Evolutionary conservation across 345 rosid species (phyloP).

Genomic region (Eutrema japonicum): DNA sequence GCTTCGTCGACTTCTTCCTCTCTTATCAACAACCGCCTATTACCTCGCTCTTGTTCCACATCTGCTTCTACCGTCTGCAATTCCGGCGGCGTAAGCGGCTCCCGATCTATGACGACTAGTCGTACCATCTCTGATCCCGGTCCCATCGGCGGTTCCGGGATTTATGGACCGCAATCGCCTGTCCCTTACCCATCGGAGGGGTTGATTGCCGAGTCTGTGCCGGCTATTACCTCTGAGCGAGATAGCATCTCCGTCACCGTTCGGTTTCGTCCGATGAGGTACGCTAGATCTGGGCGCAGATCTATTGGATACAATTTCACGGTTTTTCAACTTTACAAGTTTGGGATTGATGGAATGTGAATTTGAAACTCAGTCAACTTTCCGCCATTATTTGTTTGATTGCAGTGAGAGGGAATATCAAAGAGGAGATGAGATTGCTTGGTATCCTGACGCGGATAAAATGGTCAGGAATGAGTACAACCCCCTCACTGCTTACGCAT

Average conservation of each 20-base stretch:
- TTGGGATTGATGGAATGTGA: slow-evolving; percentile 17
- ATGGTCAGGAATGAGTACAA: slow-evolving; percentile 85
- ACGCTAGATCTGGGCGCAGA: slow-evolving; percentile 52
- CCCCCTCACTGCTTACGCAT: slow-evolving; percentile 88
- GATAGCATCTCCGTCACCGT: slow-evolving; percentile 98
- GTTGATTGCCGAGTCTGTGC: slow-evolving; percentile 63
- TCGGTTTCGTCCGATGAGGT: slow-evolving; percentile 97
- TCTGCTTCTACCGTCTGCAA: slow-evolving; percentile 53
- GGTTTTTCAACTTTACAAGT: slow-evolving; percentile 25
- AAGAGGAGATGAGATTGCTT: slow-evolving; percentile 92
- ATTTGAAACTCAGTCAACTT: slow-evolving; percentile 6
- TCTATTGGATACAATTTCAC: slow-evolving; percentile 42
- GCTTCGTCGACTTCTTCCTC: slow-evolving; percentile 76
- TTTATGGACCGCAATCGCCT: slow-evolving; percentile 51
- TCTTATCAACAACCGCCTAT: slow-evolving; percentile 48
- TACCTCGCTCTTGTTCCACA: slow-evolving; percentile 81
- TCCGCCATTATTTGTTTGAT: slow-evolving; percentile 13
- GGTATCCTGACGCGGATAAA: slow-evolving; percentile 95
- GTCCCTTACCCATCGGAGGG: slow-evolving; percentile 69
- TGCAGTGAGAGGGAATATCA: slow-evolving; percentile 91
- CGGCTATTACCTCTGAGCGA: slow-evolving; percentile 59
- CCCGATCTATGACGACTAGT: slow-evolving; percentile 86
- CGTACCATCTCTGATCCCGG: slow-evolving; percentile 68
- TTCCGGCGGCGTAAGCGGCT: slow-evolving; percentile 50
- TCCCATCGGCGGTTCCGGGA: slow-evolving; percentile 44